These are phyloP conservation scores for Fusarium sp. DNA, from an alignment of 2,329 filamentous ascomycete species.

Conservation along the genomic window DNA sequence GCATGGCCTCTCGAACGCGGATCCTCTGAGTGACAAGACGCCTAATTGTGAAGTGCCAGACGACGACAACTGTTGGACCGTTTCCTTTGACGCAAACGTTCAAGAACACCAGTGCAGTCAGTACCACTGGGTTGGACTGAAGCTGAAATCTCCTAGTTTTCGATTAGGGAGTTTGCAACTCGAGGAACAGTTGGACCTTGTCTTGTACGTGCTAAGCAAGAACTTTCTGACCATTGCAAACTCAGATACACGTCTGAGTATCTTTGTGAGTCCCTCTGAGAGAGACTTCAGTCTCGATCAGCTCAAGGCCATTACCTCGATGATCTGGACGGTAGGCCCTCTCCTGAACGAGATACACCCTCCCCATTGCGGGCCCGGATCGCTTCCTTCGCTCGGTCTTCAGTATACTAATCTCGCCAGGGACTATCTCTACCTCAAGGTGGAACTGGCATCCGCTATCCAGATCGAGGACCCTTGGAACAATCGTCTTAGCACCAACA, in stretches of 20 bases:
- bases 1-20: background rate
- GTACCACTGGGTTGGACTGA: constrained; percentile 32
- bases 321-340: constrained; percentile 34
- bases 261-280: constrained; percentile 1
- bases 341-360: constrained; percentile 26
- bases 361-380: constrained; percentile 31
- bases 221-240: constrained; percentile 21
- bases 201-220: constrained; percentile 13
- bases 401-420: constrained; percentile 30
- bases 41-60: background rate
- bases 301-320: constrained; percentile 16
- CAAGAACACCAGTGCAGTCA: constrained; percentile 16
- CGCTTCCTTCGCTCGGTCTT: constrained; percentile 29
- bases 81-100: constrained; percentile 14
- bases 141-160: constrained; percentile 23
- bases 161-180: background rate
- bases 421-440: constrained; percentile 6
- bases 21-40: background rate
- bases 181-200: background rate
- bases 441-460: constrained; percentile 10
- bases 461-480: constrained; percentile 34
- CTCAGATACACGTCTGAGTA: constrained; percentile 18
- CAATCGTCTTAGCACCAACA: constrained; percentile 22
- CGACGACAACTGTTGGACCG: constrained; percentile 8
- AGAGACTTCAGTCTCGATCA: constrained; percentile 1